phyloP scores from a whole-genome alignment of 371 early-diverging fungal species.

The Phascolomyces articulosus region DNA sequence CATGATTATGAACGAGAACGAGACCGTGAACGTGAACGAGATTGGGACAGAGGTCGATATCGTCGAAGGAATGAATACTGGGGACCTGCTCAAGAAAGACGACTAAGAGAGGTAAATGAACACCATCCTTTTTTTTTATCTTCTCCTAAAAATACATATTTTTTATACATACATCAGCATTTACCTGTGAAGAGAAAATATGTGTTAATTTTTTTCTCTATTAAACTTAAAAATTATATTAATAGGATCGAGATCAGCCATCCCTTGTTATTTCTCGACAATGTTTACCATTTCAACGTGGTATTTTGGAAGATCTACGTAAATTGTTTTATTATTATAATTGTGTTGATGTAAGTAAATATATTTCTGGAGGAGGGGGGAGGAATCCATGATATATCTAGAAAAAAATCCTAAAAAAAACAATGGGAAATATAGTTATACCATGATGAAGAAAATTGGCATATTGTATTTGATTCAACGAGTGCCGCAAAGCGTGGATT shows the following conservation, averaged over 20 bases:
- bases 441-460: constrained; percentile 63
- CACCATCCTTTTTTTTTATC: too few species aligned
- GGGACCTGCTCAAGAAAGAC: constrained; percentile 1
- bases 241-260: constrained; percentile 27
- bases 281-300: constrained; percentile 56
- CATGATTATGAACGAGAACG: constrained; percentile 13
- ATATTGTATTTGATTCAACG: constrained; percentile 57
- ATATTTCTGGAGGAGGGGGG: too few species aligned
- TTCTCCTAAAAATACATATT: too few species aligned
- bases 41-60: constrained; percentile 17
- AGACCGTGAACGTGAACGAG: constrained; percentile 12
- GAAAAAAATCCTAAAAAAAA: too few species aligned
- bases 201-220: not conserved
- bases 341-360: constrained; percentile 43
- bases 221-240: too few species aligned
- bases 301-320: constrained; percentile 49
- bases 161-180: not conserved
- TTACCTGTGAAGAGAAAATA: not conserved
- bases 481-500: constrained; percentile 54
- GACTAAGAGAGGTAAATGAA: not conserved
- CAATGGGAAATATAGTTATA: too few species aligned
- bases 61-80: constrained; percentile 30
- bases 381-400: too few species aligned
- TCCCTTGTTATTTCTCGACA: constrained; percentile 57
- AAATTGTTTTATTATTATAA: constrained; percentile 41